Base-by-base conservation (phyloP, 495 filamentous ascomycete species). In the Platismatia glauca region DNA sequence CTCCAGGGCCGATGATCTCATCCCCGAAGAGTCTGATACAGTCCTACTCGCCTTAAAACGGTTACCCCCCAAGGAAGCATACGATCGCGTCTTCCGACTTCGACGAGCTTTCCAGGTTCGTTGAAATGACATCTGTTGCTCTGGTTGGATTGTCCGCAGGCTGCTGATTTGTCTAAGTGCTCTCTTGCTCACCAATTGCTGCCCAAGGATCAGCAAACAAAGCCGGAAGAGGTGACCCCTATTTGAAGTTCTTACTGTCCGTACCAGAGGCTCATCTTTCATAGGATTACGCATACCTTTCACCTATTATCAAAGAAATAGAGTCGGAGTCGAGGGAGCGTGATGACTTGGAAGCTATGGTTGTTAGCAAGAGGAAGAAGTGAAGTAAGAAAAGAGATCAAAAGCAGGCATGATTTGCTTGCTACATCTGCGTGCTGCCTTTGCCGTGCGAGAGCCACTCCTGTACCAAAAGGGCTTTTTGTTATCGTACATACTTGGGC, bases 31-130 rank as follows among this genome's bases (percentile, higher is more conserved):
- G 78, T 84, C 78, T 81, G 90, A 93, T 68, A 75, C 75, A 35
- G 91, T 97, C 69, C 85, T 91, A 74, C 79, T 84, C 66, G 94
- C 94, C 59, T 81, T 98, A 73, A 87, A 88, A 82, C 91, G 94
- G 75, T 87, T 98, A 50, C 84, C 90, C 43, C 81, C 88, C 66
- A 91, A 95, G 82, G 90, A 90, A 70, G 81, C 85, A 69, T 97
- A 97, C 77, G 94, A 98, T 81, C 93, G 94, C 76, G 85, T 97
- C 72, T 97, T 89, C 85, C 91, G 94, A 71, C 84, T 97, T 74
- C 88, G 94, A 74, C 85, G 94, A 74, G 95, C 94, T 69, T 88
- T 93, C 79, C 94, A 97, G 85, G 88, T 91, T 75, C 50, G 77
- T 46, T 46, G 61, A 62, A 52, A 18, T 52, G 2, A 60, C 41